A percentile compares a stretch with the other conserved stretches of the same genome.
Evolutionary conservation across 257 asterid genomes (phyloP).

Genomic region (Paulownia fortunei): DNA sequence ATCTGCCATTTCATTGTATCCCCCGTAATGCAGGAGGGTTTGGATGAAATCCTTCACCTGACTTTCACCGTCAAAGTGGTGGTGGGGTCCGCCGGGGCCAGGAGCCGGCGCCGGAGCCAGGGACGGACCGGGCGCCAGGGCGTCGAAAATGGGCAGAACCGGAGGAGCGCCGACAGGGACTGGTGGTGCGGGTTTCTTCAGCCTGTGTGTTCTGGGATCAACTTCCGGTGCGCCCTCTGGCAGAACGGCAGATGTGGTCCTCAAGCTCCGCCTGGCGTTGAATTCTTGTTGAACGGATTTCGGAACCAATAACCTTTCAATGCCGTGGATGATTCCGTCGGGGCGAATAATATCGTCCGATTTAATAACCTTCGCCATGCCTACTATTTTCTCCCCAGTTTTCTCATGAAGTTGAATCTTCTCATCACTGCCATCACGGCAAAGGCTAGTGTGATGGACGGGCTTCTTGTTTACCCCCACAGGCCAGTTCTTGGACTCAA

Average conservation of each 20-base stretch:
- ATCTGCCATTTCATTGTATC: constrained; percentile 93
- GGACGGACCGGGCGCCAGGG: constrained; percentile 92
- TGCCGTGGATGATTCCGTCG: constrained; percentile 94
- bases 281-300: constrained; percentile 85
- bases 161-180: constrained; percentile 78
- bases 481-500: constrained; percentile 57
- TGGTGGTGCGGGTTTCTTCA: constrained; percentile 57
- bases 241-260: constrained; percentile 73
- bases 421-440: constrained; percentile 53
- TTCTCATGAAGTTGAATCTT: constrained; percentile 39
- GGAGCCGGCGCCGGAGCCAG: constrained; percentile 98
- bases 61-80: constrained; percentile 91
- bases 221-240: constrained; percentile 91
- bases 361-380: constrained; percentile 51
- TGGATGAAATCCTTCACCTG: constrained; percentile 95
- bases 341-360: constrained; percentile 79
- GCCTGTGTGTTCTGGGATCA: constrained; percentile 79
- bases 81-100: constrained; percentile 91
- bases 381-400: constrained; percentile 52
- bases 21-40: constrained; percentile 88
- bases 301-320: constrained; percentile 75
- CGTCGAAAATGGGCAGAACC: constrained; percentile 67
- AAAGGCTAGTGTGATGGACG: constrained; percentile 51
- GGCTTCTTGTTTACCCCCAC: background rate
- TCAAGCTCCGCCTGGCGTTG: constrained; percentile 73